phyloP scores from a whole-genome alignment of 2,329 filamentous ascomycete genomes.

The Boeremia exigua region DNA sequence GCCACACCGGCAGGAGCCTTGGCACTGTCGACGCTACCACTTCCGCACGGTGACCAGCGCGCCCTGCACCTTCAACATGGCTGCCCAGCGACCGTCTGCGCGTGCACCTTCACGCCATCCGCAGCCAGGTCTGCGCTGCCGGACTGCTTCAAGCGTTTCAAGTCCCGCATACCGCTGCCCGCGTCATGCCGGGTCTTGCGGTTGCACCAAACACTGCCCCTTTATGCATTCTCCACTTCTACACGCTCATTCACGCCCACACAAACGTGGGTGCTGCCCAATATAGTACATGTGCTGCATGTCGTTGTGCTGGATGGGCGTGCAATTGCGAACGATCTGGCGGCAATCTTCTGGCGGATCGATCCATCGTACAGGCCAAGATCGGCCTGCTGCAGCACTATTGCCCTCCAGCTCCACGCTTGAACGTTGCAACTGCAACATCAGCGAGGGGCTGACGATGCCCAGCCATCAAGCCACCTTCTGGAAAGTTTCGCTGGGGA shows the following conservation, averaged over 20 bases:
- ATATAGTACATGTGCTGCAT: constrained; percentile 1
- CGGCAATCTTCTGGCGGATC: constrained; percentile 9
- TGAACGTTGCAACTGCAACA: constrained; percentile 9
- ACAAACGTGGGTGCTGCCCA: constrained; percentile 1
- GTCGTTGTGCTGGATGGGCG: background rate
- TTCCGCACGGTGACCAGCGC: constrained; percentile 13
- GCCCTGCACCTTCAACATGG: constrained; percentile 10
- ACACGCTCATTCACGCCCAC: background rate
- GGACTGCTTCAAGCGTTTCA: constrained; percentile 26
- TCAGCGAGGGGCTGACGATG: constrained; percentile 13
- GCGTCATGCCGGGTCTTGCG: constrained; percentile 26
- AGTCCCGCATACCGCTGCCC: constrained; percentile 23
- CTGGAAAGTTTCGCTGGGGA: background rate
- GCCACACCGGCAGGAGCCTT: background rate
- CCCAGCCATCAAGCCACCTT: constrained; percentile 9
- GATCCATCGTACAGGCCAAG: constrained; percentile 15
- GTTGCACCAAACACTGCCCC: constrained; percentile 24
- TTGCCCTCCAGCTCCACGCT: constrained; percentile 4
- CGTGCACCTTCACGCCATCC: constrained; percentile 1
- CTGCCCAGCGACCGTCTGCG: constrained; percentile 16
- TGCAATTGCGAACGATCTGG: constrained; percentile 1
- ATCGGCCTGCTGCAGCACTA: constrained; percentile 11
- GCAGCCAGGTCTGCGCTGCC: constrained; percentile 13
- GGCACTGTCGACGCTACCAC: constrained; percentile 7
- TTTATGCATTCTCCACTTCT: constrained; percentile 30